Percentiles rank a stretch among this genome's conserved stretches.
These are phyloP conservation scores for Euryodendron excelsum DNA, from an alignment of 148 eudicot species.

Conservation along the genomic window DNA sequence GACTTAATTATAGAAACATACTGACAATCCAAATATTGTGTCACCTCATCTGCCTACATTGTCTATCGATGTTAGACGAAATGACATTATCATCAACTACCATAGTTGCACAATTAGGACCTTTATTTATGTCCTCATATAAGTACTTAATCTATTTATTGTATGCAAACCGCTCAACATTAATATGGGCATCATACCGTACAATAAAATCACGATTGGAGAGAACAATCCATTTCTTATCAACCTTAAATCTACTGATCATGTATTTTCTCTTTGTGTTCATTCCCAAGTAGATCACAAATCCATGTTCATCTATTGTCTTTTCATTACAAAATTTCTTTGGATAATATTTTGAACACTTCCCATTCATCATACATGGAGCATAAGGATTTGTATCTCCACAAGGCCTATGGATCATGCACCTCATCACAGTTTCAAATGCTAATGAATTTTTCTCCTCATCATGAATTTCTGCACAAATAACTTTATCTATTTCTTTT, in stretches of 20 bases:
- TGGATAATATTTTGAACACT: constrained; percentile 3
- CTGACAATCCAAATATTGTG: too few species aligned
- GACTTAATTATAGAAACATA: background rate
- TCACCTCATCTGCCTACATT: too few species aligned
- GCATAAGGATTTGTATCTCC: background rate
- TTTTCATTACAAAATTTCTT: background rate
- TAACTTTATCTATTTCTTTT: background rate
- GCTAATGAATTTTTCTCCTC: background rate
- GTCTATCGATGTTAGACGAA: background rate
- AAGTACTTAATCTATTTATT: background rate
- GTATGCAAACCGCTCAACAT: background rate
- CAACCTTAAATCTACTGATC: background rate
- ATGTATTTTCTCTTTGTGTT: too few species aligned
- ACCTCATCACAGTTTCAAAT: background rate
- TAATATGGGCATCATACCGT: background rate
- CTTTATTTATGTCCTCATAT: background rate
- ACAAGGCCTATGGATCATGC: background rate
- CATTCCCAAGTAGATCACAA: too few species aligned
- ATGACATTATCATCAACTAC: background rate
- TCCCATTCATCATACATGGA: background rate
- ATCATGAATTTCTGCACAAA: background rate
- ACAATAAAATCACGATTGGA: background rate
- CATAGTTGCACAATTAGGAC: background rate
- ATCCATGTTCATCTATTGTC: background rate
- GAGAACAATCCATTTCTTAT: background rate